phyloP scores from a whole-genome alignment of 768 basidiomycete species.

The Myochromella boudieri region DNA sequence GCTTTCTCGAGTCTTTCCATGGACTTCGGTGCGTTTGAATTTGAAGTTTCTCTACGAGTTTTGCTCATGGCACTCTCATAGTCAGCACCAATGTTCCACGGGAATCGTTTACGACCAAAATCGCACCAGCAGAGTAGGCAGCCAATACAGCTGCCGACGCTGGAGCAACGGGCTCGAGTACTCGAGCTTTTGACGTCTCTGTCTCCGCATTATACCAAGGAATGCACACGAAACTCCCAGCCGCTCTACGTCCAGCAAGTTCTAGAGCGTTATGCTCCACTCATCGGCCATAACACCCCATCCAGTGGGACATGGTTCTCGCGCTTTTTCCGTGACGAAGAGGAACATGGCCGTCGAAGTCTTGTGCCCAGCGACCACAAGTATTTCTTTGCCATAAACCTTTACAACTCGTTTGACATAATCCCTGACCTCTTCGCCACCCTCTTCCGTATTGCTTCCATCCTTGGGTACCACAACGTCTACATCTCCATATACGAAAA shows the following conservation, averaged over 20 bases:
- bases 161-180: constrained; percentile 82
- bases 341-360: constrained; percentile 39
- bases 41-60: constrained; percentile 3
- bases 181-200: constrained; percentile 85
- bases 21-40: constrained; percentile 33
- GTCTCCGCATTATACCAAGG: constrained; percentile 88
- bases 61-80: constrained; percentile 11
- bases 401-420: constrained; percentile 99
- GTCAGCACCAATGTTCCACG: constrained; percentile 52
- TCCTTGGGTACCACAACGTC: constrained; percentile 97
- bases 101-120: constrained; percentile 49
- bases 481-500: constrained; percentile 99
- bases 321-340: constrained; percentile 42
- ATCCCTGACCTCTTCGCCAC: constrained; percentile 97
- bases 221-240: constrained; percentile 86
- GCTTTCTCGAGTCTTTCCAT: constrained; percentile 51
- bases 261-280: constrained; percentile 76
- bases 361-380: constrained; percentile 74
- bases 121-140: constrained; percentile 56
- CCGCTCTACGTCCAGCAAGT: constrained; percentile 85
- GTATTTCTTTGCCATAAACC: constrained; percentile 98
- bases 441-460: constrained; percentile 87
- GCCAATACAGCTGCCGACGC: constrained; percentile 71
- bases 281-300: constrained; percentile 76
- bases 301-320: constrained; percentile 61